Evolutionary conservation across 345 rosid species (phyloP).

Genomic region (Erodium maritimum): DNA sequence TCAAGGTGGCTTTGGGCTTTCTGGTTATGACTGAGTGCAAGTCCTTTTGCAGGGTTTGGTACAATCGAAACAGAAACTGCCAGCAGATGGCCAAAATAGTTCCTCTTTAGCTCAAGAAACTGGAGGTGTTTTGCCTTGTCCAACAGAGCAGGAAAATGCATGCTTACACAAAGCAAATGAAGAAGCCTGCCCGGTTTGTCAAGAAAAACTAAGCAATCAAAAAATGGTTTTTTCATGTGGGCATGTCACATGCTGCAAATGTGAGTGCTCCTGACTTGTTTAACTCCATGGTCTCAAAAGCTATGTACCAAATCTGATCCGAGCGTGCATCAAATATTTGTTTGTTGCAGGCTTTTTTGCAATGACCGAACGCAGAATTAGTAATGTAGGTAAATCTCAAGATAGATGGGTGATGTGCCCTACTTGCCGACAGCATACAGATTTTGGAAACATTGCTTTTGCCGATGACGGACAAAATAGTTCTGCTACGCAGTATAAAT

Average conservation of each 20-base stretch:
- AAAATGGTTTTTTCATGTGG: conserved; percentile 98
- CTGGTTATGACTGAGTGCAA: too few species aligned
- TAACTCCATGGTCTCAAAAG: background rate
- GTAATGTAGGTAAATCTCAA: conserved; percentile 29
- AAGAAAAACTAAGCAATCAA: conserved; percentile 58
- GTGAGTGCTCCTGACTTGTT: conserved; percentile 42
- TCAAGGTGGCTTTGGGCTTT: too few species aligned
- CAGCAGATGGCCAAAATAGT: conserved; percentile 26
- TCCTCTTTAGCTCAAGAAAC: conserved; percentile 31
- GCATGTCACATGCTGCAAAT: conserved; percentile 84
- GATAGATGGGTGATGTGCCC: conserved; percentile 89
- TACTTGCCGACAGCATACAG: conserved; percentile 81
- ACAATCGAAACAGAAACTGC: conserved; percentile 42
- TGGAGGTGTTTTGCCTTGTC: conserved; percentile 12
- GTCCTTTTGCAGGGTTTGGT: conserved; percentile 55
- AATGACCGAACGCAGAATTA: conserved; percentile 52
- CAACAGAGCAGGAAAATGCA: conserved; percentile 28
- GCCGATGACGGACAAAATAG: conserved; percentile 53
- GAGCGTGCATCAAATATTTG: conserved; percentile 9
- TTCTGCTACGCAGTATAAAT: conserved; percentile 16
- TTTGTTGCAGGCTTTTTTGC: conserved; percentile 55
- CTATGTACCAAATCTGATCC: conserved; percentile 7
- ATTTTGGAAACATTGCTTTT: conserved; percentile 66
- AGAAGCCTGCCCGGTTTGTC: conserved; percentile 90
- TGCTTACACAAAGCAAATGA: conserved; percentile 27